Conservation (phyloP, 106 monocot species). For the Hemerocallis citrina region DNA sequence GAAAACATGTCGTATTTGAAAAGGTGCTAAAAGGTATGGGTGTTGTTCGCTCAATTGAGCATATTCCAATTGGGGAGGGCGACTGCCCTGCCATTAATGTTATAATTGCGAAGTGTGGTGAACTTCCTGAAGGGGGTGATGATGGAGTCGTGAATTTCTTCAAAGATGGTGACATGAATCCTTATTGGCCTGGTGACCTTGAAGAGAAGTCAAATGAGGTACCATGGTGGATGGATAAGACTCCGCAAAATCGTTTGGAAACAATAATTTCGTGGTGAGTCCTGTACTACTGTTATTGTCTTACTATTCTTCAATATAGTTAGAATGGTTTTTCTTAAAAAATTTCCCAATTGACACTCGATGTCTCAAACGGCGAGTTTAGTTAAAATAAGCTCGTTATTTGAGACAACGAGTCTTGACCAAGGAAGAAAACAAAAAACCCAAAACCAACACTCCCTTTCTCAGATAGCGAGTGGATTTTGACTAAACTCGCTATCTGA, state of each 20-base stretch:
- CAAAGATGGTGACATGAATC: slow-evolving; percentile 75
- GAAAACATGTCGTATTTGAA: slow-evolving; percentile 87
- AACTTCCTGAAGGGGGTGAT: slow-evolving; percentile 55
- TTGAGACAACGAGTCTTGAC: no score
- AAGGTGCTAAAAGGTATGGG: slow-evolving; percentile 87
- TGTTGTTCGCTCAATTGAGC: slow-evolving; percentile 72
- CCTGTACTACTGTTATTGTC: neutral
- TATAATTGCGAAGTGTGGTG: slow-evolving; percentile 61
- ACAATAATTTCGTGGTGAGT: slow-evolving; percentile 30
- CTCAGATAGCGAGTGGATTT: no score
- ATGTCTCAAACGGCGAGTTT: no score
- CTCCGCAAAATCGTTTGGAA: slow-evolving; percentile 37
- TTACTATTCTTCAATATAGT: no score
- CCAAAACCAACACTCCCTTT: no score
- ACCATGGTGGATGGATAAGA: slow-evolving; percentile 47
- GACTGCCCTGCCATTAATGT: slow-evolving; percentile 62
- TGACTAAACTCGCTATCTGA: no score
- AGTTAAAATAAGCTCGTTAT: no score
- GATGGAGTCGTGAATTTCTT: slow-evolving; percentile 72
- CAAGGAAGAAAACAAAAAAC: no score
- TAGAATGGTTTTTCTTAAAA: no score
- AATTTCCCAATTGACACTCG: no score
- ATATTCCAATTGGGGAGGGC: slow-evolving; percentile 43
- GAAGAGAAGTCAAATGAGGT: slow-evolving; percentile 40
- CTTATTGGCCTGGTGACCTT: slow-evolving; percentile 57